Conservation (phyloP, 1,139 yeast species). For the Tardiomyces depauwii region DNA sequence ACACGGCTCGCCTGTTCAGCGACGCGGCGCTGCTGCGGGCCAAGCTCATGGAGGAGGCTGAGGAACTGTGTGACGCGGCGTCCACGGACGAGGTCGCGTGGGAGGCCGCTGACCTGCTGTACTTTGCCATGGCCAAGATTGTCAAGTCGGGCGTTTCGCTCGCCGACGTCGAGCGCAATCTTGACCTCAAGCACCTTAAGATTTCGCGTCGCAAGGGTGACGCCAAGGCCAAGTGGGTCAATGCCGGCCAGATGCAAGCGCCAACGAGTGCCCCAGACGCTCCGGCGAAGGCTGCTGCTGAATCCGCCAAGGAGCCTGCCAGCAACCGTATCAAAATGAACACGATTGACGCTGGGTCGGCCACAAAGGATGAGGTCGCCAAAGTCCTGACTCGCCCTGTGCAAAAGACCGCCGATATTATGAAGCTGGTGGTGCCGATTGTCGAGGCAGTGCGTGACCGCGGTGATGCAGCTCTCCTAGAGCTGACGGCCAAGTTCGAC, state of each 20-base stretch:
- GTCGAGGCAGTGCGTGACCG: conserved; percentile 60
- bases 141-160: conserved; percentile 71
- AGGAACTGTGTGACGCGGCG: conserved; percentile 80
- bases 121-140: conserved; percentile 83
- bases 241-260: conserved; percentile 20
- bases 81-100: conserved; percentile 69
- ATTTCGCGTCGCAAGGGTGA: conserved; percentile 93
- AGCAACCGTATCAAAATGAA: conserved; percentile 45
- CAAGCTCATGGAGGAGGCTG: conserved; percentile 92
- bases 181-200: conserved; percentile 73
- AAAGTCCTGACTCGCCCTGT: conserved; percentile 76
- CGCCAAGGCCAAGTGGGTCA: conserved; percentile 69
- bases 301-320: conserved; percentile 14
- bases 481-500: conserved; percentile 83
- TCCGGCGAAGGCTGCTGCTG: conserved; percentile 6
- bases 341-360: conserved; percentile 41
- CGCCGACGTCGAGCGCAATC: conserved; percentile 70
- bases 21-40: conserved; percentile 70
- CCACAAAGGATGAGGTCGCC: conserved; percentile 34
- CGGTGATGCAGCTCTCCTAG: conserved; percentile 82
- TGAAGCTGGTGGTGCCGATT: conserved; percentile 87
- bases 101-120: conserved; percentile 94
- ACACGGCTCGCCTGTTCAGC: conserved; percentile 75
- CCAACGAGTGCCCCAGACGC: background rate
- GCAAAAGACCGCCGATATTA: conserved; percentile 81